Percentiles rank a stretch among this genome's conserved stretches.
phyloP scores from a whole-genome alignment of 106 monocot genomes.

The Dendrobium huoshanense region DNA sequence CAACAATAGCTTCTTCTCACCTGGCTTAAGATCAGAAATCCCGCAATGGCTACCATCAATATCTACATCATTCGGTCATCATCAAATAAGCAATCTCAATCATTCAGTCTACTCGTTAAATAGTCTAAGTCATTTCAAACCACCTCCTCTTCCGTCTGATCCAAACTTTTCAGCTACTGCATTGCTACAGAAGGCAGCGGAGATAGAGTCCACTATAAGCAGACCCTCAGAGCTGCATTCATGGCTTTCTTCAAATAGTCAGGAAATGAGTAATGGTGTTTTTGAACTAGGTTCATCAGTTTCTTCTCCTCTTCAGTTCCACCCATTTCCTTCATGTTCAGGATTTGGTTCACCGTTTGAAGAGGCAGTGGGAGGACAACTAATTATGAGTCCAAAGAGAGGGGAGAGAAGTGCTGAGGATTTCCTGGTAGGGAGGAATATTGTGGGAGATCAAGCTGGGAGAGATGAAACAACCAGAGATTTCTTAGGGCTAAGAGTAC shows the following conservation, averaged over 20 bases:
- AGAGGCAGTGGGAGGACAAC: not conserved
- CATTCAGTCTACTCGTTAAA: not conserved
- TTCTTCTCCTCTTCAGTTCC: not conserved
- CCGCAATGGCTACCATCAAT: not conserved
- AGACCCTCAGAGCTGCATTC: not conserved
- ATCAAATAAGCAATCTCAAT: not conserved
- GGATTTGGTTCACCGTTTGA: not conserved
- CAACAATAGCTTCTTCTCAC: not conserved
- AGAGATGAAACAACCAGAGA: constrained; percentile 25
- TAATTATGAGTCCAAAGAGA: not conserved
- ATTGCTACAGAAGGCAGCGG: constrained; percentile 29
- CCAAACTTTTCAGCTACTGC: constrained; percentile 31
- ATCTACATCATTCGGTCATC: not conserved
- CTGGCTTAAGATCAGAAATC: no score
- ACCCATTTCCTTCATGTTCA: not conserved
- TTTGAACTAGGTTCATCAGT: not conserved
- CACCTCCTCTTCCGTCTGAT: not conserved
- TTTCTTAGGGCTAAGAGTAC: constrained; percentile 29
- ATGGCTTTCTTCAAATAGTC: not conserved
- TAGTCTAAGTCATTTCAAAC: not conserved
- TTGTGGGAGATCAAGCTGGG: not conserved
- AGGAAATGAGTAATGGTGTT: not conserved
- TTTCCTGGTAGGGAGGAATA: not conserved
- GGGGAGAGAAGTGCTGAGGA: not conserved
- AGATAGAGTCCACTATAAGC: constrained; percentile 16